Percentiles rank a stretch among this genome's conserved stretches.
Conservation (phyloP, 345 rosid genomes). For the Hibiscus syriacus region DNA sequence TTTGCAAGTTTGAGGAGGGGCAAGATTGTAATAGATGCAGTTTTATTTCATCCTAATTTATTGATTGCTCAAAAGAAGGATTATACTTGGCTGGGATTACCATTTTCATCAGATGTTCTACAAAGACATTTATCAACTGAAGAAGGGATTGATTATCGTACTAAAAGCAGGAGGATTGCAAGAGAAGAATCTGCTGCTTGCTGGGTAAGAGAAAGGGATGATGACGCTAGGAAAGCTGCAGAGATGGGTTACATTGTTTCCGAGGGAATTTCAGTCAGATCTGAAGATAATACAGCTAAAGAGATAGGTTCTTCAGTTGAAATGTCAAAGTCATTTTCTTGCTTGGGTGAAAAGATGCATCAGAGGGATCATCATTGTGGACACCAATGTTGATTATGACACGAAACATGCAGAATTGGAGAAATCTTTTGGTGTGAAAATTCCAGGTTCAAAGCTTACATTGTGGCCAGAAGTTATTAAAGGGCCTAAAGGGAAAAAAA, state of each 20-base stretch:
- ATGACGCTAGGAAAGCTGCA: constrained; percentile 67
- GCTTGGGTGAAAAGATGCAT: constrained; percentile 69
- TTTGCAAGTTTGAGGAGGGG: too few species aligned
- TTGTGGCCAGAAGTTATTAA: constrained; percentile 57
- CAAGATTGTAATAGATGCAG: too few species aligned
- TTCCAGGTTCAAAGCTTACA: constrained; percentile 68
- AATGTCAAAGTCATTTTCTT: constrained; percentile 40
- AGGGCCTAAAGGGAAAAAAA: constrained; percentile 45
- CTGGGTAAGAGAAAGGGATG: constrained; percentile 59
- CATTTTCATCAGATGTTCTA: constrained; percentile 45
- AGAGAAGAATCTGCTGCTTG: constrained; percentile 63
- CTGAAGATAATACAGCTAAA: constrained; percentile 31
- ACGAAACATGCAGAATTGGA: constrained; percentile 85
- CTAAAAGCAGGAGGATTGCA: constrained; percentile 64
- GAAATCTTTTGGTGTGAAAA: constrained; percentile 80
- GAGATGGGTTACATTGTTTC: constrained; percentile 63
- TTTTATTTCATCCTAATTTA: too few species aligned
- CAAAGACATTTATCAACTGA: constrained; percentile 63
- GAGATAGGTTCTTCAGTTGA: constrained; percentile 34
- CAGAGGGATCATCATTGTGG: constrained; percentile 78
- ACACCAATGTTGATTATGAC: constrained; percentile 71
- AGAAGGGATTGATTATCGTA: constrained; percentile 93
- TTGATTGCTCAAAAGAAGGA: too few species aligned
- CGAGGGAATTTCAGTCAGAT: constrained; percentile 30
- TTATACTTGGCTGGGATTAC: constrained; percentile 88